Evolutionary conservation across 352 stramenopile genomes (phyloP).

Genomic region (Phytophthora capsici): DNA sequence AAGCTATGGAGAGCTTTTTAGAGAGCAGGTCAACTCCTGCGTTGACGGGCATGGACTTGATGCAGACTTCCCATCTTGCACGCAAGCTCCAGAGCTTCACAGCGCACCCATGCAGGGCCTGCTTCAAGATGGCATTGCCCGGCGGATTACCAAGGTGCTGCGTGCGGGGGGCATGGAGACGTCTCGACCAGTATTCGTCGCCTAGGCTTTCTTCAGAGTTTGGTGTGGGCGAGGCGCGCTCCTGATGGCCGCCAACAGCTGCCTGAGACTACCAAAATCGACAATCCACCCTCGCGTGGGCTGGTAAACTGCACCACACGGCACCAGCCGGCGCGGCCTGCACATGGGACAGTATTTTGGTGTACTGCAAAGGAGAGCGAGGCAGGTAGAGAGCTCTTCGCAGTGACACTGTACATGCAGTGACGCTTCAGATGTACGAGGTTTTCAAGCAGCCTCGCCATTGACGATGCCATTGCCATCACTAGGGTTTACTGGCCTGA

Average conservation of each 20-base stretch:
- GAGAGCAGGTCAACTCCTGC: conserved; percentile 11
- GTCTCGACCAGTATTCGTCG: not conserved
- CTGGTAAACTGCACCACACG: conserved; percentile 36
- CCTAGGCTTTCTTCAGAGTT: conserved; percentile 24
- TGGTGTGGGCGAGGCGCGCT: not conserved
- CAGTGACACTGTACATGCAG: not conserved
- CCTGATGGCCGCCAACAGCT: conserved; percentile 31
- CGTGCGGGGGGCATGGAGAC: not conserved
- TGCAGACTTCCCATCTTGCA: conserved; percentile 30
- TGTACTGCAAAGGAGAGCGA: not conserved
- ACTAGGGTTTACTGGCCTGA: conserved; percentile 38
- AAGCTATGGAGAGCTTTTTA: not conserved
- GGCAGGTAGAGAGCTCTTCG: conserved; percentile 22
- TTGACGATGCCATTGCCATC: not conserved
- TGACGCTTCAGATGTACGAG: not conserved
- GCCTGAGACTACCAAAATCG: conserved; percentile 41
- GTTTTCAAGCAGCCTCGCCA: not conserved
- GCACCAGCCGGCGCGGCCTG: conserved; percentile 1
- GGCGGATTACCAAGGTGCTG: not conserved
- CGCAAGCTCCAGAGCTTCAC: conserved; percentile 26
- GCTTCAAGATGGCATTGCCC: conserved; percentile 27
- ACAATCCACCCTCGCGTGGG: conserved; percentile 11
- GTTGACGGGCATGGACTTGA: conserved; percentile 13
- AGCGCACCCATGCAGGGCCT: conserved; percentile 17
- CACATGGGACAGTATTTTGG: conserved; percentile 27